Percentiles rank a stretch among this genome's conserved stretches.
These are phyloP conservation scores for Monosporascus sp. DNA, from an alignment of 2,329 filamentous ascomycete genomes.

Conservation along the genomic window DNA sequence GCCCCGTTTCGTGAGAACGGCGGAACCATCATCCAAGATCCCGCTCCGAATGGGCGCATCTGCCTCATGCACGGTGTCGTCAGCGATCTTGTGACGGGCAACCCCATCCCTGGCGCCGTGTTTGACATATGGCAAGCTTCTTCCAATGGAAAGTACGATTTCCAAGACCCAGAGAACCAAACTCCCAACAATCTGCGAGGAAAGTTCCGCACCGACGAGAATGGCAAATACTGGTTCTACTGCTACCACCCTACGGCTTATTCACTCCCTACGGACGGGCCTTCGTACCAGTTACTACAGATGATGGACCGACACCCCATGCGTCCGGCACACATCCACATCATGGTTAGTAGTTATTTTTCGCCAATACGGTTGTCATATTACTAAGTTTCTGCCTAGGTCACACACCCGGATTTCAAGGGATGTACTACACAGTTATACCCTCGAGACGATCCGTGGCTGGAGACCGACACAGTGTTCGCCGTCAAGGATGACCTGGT, in stretches of 20 bases:
- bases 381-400: slow-evolving; percentile 18
- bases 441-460: slow-evolving; percentile 60
- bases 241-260: slow-evolving; percentile 71
- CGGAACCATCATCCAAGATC: slow-evolving; percentile 59
- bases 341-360: slow-evolving; percentile 34
- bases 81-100: slow-evolving; percentile 32
- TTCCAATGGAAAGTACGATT: slow-evolving; percentile 70
- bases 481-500: slow-evolving; percentile 49
- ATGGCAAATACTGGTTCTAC: slow-evolving; percentile 69
- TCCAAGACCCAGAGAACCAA: slow-evolving; percentile 69
- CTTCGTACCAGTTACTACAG: slow-evolving; percentile 34
- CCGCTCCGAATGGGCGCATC: slow-evolving; percentile 51
- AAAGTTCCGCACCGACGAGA: slow-evolving; percentile 66
- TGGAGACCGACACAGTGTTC: slow-evolving; percentile 46
- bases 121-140: slow-evolving; percentile 77
- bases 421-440: slow-evolving; percentile 73
- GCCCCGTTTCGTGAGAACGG: slow-evolving; percentile 67
- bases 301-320: slow-evolving; percentile 45
- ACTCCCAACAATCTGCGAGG: slow-evolving; percentile 68
- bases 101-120: slow-evolving; percentile 61
- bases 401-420: slow-evolving; percentile 60
- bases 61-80: slow-evolving; percentile 66
- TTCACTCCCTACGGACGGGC: slow-evolving; percentile 60
- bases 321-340: slow-evolving; percentile 46
- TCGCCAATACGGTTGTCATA: no score